Conservation (phyloP, 2,329 filamentous ascomycete genomes). For the Monilinia fructicola region DNA sequence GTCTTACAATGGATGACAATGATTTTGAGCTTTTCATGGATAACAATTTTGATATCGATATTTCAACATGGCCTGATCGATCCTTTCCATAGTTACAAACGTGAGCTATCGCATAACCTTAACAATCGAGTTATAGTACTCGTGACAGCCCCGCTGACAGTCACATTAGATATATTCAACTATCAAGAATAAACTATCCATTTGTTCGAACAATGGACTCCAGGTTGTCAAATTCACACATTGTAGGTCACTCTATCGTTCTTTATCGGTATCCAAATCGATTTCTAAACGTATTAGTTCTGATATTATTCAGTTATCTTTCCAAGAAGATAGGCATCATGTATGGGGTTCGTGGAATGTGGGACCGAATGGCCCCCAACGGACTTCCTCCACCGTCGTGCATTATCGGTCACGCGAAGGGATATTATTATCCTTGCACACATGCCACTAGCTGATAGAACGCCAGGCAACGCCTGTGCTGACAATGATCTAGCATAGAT, state of each 20-base stretch:
- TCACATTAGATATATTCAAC: not conserved
- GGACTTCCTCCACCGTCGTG: constrained; percentile 20
- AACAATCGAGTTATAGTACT: not conserved
- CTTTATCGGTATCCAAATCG: not conserved
- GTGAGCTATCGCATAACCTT: not conserved
- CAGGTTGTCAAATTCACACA: not conserved
- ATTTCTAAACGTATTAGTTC: not conserved
- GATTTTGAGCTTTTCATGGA: constrained; percentile 25
- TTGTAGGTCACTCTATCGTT: not conserved
- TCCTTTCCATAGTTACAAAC: not conserved
- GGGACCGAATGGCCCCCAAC: constrained; percentile 1
- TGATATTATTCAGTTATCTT: constrained; percentile 11
- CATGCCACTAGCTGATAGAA: constrained; percentile 4
- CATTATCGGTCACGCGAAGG: constrained; percentile 15
- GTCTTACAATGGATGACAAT: constrained; percentile 18
- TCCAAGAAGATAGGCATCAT: constrained; percentile 8
- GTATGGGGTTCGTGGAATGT: constrained; percentile 12
- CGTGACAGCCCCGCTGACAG: not conserved
- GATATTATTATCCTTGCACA: constrained; percentile 8
- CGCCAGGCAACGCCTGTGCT: not conserved
- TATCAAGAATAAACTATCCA: not conserved
- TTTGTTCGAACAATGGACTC: not conserved
- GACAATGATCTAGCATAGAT: not conserved
- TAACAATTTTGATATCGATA: constrained; percentile 18
- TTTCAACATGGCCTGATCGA: constrained; percentile 18